These are phyloP conservation scores for Vitis rupestris DNA, from an alignment of 164 flowering plant genomes.

Conservation along the genomic window DNA sequence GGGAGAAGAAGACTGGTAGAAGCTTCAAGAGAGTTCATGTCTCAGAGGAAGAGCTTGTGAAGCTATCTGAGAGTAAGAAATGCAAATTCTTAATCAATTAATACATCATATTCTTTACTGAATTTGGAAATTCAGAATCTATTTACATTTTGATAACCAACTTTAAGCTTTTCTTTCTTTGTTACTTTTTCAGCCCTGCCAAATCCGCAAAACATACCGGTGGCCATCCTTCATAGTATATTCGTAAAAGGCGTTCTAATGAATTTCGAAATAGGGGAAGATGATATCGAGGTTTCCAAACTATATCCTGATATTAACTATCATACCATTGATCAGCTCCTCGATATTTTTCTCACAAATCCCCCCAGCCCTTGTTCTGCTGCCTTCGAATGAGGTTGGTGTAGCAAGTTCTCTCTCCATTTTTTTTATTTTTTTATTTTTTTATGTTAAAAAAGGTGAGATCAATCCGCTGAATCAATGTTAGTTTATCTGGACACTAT, in stretches of 20 bases:
- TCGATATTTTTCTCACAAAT: constrained; percentile 15
- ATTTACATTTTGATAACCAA: too few relatives aligned
- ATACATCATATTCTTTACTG: too few relatives aligned
- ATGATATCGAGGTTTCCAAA: constrained; percentile 23
- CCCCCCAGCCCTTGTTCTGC: constrained; percentile 14
- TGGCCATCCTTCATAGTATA: constrained; percentile 17
- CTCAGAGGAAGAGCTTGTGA: constrained; percentile 30
- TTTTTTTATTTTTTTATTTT: too few relatives aligned
- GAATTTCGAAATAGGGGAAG: constrained; percentile 15
- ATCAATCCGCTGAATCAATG: too few relatives aligned
- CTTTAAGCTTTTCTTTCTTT: too few relatives aligned
- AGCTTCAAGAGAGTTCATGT: constrained; percentile 20
- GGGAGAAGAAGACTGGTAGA: constrained; percentile 38
- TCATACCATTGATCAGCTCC: constrained; percentile 19
- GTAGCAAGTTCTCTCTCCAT: too few relatives aligned
- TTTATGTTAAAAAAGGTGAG: too few relatives aligned
- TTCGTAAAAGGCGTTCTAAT: constrained; percentile 19
- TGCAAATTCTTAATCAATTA: not conserved
- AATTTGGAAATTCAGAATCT: too few relatives aligned
- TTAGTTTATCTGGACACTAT: too few relatives aligned
- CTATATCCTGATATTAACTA: constrained; percentile 24
- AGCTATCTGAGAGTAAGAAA: constrained; percentile 31
- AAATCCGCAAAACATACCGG: constrained; percentile 17
- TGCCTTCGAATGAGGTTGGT: constrained; percentile 8
- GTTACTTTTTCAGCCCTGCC: constrained; percentile 15